A percentile compares a stretch with the other conserved stretches of the same genome.
Evolutionary conservation across 768 basidiomycete species (phyloP).

Genomic region (Mrakia hoshinonis): DNA sequence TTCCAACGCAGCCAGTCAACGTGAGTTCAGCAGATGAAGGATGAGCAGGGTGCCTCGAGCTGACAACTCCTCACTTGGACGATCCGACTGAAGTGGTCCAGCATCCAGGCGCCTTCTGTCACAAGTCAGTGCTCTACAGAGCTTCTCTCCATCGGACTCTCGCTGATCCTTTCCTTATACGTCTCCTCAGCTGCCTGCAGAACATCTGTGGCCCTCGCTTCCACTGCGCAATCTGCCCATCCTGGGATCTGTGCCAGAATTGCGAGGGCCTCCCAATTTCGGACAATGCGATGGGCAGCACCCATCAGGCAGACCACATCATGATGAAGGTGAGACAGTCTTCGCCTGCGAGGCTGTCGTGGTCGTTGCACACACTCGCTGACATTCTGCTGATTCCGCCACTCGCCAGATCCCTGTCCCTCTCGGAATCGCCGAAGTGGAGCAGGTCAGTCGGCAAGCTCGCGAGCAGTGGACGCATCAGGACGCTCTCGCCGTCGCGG

Average conservation of each 20-base stretch:
- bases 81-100: conserved; percentile 53
- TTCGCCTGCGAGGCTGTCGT: too few relatives aligned
- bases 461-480: conserved; percentile 65
- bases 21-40: too few relatives aligned
- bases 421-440: conserved; percentile 61
- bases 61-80: too few relatives aligned
- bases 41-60: too few relatives aligned
- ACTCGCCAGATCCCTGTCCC: conserved; percentile 72
- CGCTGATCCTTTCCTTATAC: conserved; percentile 3
- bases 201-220: conserved; percentile 88
- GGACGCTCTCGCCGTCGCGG: conserved; percentile 56
- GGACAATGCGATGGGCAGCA: conserved; percentile 23
- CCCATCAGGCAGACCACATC: conserved; percentile 53
- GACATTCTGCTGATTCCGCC: background rate
- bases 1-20: background rate
- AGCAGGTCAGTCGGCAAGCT: conserved; percentile 65
- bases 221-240: conserved; percentile 81
- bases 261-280: conserved; percentile 36
- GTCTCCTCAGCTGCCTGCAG: conserved; percentile 59
- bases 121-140: conserved; percentile 54
- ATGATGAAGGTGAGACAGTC: conserved; percentile 68
- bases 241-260: conserved; percentile 46
- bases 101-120: conserved; percentile 74
- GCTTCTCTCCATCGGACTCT: background rate
- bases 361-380: background rate